A percentile compares a stretch with the other conserved stretches of the same genome.
Evolutionary conservation across 2,329 filamentous ascomycete genomes (phyloP).

Genomic region (Cladophialophora exuberans): DNA sequence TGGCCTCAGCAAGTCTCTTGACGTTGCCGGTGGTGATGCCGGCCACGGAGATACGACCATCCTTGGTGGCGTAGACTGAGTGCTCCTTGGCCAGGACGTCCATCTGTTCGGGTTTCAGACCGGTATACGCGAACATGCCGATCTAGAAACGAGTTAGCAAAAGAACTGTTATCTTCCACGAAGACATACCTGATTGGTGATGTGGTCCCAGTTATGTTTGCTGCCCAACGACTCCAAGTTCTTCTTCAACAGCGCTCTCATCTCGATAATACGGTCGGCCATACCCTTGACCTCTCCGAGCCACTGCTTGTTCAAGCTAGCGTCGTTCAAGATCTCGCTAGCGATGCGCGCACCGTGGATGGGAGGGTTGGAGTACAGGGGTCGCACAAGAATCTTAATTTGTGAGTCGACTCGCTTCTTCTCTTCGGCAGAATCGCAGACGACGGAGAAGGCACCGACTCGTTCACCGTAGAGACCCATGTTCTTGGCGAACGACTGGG

Average conservation of each 20-base stretch:
- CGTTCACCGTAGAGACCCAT: slow-evolving; percentile 99
- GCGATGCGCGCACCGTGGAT: slow-evolving; percentile 96
- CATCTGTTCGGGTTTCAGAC: slow-evolving; percentile 89
- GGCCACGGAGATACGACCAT: slow-evolving; percentile 56
- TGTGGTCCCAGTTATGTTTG: slow-evolving; percentile 98
- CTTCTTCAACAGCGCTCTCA: slow-evolving; percentile 91
- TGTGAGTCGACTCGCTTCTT: slow-evolving; percentile 96
- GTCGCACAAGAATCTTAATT: slow-evolving; percentile 96
- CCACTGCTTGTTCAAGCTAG: slow-evolving; percentile 88
- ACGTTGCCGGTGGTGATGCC: slow-evolving; percentile 56
- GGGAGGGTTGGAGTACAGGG: slow-evolving; percentile 97
- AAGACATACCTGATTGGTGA: slow-evolving; percentile 73
- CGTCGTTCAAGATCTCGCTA: slow-evolving; percentile 84
- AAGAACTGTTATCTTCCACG: background rate
- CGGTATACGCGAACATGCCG: slow-evolving; percentile 99
- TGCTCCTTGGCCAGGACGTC: slow-evolving; percentile 88
- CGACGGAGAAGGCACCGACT: slow-evolving; percentile 93
- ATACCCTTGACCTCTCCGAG: slow-evolving; percentile 95
- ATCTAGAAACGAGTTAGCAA: slow-evolving; percentile 57
- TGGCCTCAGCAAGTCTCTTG: slow-evolving; percentile 53
- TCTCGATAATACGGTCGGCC: slow-evolving; percentile 98
- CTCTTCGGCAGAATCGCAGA: slow-evolving; percentile 82
- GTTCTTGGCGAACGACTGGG: slow-evolving; percentile 98
- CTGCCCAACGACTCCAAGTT: slow-evolving; percentile 94
- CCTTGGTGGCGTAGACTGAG: slow-evolving; percentile 95